Conservation (phyloP, 164 flowering plant genomes). For the Malania oleifera region DNA sequence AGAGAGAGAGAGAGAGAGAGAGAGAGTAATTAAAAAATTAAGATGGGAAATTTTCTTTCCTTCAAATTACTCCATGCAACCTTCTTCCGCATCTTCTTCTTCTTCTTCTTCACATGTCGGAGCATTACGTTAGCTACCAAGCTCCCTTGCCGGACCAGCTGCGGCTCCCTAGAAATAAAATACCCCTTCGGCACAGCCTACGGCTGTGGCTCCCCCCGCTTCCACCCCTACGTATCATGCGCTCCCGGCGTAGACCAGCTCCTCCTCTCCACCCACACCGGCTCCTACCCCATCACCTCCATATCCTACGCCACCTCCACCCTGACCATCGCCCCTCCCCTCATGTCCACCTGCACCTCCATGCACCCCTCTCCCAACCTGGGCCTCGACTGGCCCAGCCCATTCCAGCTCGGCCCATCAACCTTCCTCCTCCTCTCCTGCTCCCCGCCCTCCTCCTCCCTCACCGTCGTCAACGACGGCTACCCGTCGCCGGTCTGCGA, state of each 20-base stretch:
- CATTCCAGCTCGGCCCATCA: slow-evolving; percentile 46
- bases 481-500: slow-evolving; percentile 34
- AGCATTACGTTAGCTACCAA: no score
- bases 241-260: slow-evolving; percentile 27
- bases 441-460: slow-evolving; percentile 29
- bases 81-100: no score
- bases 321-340: slow-evolving; percentile 36
- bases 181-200: slow-evolving; percentile 46
- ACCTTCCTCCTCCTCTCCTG: slow-evolving; percentile 44
- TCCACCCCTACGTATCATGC: slow-evolving; percentile 41
- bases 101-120: no score
- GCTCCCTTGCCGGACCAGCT: slow-evolving; percentile 20
- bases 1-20: no score
- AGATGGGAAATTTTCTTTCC: no score
- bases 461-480: slow-evolving; percentile 27
- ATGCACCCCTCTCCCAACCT: slow-evolving; percentile 41
- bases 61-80: no score
- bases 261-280: slow-evolving; percentile 47
- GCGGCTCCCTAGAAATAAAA: slow-evolving; percentile 36
- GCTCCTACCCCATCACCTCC: slow-evolving; percentile 43
- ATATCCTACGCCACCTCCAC: slow-evolving; percentile 39
- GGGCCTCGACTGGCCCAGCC: slow-evolving; percentile 55
- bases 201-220: slow-evolving; percentile 57
- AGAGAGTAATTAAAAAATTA: no score
- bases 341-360: slow-evolving; percentile 48